These are phyloP conservation scores for Aureobasidium sp. DNA, from an alignment of 2,329 filamentous ascomycete genomes.

Conservation along the genomic window DNA sequence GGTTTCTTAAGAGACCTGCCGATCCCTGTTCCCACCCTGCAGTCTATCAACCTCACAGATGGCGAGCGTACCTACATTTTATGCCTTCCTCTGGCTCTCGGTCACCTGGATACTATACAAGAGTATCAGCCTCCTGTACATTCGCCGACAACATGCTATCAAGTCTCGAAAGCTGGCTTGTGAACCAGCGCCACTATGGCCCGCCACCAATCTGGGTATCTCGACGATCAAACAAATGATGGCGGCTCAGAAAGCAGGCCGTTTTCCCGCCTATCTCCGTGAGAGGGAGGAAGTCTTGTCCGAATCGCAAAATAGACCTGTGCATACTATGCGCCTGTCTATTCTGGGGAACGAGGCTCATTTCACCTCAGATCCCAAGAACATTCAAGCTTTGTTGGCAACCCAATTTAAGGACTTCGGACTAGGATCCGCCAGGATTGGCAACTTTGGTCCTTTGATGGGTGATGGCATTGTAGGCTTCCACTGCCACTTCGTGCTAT, in stretches of 20 bases:
- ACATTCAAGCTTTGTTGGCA: slow-evolving; percentile 31
- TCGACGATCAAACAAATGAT: slow-evolving; percentile 24
- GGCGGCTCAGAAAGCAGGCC: slow-evolving; percentile 23
- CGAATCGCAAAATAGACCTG: slow-evolving; percentile 21
- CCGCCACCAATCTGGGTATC: slow-evolving; percentile 26
- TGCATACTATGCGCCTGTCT: slow-evolving; percentile 23
- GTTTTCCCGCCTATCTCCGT: slow-evolving; percentile 26
- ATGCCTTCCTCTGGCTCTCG: neutral
- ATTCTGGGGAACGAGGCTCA: slow-evolving; percentile 24
- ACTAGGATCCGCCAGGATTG: slow-evolving; percentile 23
- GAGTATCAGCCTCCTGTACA: neutral
- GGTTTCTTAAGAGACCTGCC: slow-evolving; percentile 12
- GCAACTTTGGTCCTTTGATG: slow-evolving; percentile 26
- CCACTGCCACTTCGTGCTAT: accelerated
- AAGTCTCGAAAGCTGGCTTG: slow-evolving; percentile 14
- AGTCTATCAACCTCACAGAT: neutral
- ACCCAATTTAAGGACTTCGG: slow-evolving; percentile 28
- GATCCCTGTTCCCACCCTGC: neutral
- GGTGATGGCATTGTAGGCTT: slow-evolving; percentile 26
- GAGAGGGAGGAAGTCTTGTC: slow-evolving; percentile 24
- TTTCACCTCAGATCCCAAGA: slow-evolving; percentile 29
- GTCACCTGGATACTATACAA: slow-evolving; percentile 6
- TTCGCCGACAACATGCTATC: slow-evolving; percentile 14
- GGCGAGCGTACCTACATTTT: neutral
- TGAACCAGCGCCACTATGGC: slow-evolving; percentile 20